A percentile compares a stretch with the other conserved stretches of the same genome.
These are phyloP conservation scores for Manihot esculenta DNA, from an alignment of 441 rosid genomes.

Conservation along the genomic window DNA sequence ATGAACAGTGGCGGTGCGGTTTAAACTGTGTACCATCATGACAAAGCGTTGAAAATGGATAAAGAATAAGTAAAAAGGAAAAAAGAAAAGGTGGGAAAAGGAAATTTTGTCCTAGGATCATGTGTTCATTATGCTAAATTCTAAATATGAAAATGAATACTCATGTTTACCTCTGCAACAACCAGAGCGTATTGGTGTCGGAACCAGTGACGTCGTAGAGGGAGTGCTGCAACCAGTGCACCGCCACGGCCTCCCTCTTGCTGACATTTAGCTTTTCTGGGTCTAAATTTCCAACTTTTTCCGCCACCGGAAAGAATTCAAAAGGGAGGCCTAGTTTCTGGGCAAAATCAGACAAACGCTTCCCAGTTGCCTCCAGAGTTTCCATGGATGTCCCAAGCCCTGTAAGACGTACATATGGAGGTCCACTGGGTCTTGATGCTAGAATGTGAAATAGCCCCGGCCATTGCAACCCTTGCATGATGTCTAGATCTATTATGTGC, in stretches of 20 bases:
- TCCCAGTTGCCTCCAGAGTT: slow-evolving; percentile 89
- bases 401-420: slow-evolving; percentile 88
- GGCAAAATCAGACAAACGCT: slow-evolving; percentile 85
- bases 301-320: slow-evolving; percentile 79
- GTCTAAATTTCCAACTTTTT: slow-evolving; percentile 80
- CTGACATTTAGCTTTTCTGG: slow-evolving; percentile 68
- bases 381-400: slow-evolving; percentile 89
- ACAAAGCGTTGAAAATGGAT: not conserved
- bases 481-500: slow-evolving; percentile 91
- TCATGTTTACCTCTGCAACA: slow-evolving; percentile 69
- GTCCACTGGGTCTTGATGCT: slow-evolving; percentile 86
- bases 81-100: slow-evolving; percentile 9
- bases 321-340: slow-evolving; percentile 84
- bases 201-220: slow-evolving; percentile 97
- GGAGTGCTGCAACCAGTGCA: slow-evolving; percentile 97
- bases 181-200: slow-evolving; percentile 75
- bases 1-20: not conserved
- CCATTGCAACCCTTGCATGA: slow-evolving; percentile 99
- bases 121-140: slow-evolving; percentile 1
- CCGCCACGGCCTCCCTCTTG: slow-evolving; percentile 91
- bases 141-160: not conserved
- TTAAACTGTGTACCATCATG: not conserved
- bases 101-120: slow-evolving; percentile 24
- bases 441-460: slow-evolving; percentile 94
- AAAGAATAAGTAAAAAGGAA: not conserved